These are phyloP conservation scores for Fusarium equiseti DNA, from an alignment of 2,329 filamentous ascomycete species.

Conservation along the genomic window DNA sequence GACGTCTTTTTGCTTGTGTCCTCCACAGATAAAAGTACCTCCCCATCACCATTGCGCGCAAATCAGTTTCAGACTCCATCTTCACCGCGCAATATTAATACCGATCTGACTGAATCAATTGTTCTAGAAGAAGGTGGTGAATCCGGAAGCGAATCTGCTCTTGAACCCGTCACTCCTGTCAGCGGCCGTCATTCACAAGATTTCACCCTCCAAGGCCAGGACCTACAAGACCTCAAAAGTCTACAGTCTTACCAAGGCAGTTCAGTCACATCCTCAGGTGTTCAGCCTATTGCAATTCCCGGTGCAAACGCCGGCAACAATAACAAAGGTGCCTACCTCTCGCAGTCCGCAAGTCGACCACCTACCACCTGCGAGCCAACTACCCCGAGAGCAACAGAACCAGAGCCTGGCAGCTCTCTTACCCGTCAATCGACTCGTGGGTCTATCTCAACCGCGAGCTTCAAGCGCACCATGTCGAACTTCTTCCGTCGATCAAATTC, in stretches of 20 bases:
- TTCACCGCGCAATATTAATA: conserved; percentile 61
- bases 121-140: conserved; percentile 67
- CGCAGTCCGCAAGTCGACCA: conserved; percentile 34
- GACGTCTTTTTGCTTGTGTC: conserved; percentile 44
- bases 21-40: conserved; percentile 46
- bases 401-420: conserved; percentile 50
- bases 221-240: conserved; percentile 51
- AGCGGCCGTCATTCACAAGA: conserved; percentile 68
- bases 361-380: conserved; percentile 36
- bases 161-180: conserved; percentile 72
- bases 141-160: conserved; percentile 68
- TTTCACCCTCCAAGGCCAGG: conserved; percentile 60
- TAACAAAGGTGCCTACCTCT: conserved; percentile 33
- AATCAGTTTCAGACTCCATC: conserved; percentile 51
- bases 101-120: conserved; percentile 65
- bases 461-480: conserved; percentile 64
- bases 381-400: conserved; percentile 43
- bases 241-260: conserved; percentile 42
- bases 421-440: conserved; percentile 58
- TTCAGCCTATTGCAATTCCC: conserved; percentile 40
- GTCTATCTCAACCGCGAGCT: conserved; percentile 58
- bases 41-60: conserved; percentile 37
- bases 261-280: conserved; percentile 39
- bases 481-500: conserved; percentile 61
- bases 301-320: conserved; percentile 26